phyloP scores from a whole-genome alignment of 1,139 yeast genomes.

The Geotrichum carabidarum region DNA sequence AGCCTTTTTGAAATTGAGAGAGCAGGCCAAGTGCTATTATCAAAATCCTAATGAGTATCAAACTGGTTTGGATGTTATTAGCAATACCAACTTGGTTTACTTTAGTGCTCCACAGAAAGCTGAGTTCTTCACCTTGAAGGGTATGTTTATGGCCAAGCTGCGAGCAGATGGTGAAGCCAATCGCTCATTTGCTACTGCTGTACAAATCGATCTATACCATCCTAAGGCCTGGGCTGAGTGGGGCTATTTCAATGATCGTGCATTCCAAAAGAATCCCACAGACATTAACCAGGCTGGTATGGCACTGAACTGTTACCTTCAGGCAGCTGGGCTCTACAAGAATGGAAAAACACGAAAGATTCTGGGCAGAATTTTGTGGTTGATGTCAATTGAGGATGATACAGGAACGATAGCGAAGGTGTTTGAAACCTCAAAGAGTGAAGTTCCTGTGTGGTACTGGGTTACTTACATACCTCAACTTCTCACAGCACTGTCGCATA shows the following conservation, averaged over 20 bases:
- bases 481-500: constrained; percentile 80
- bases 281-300: constrained; percentile 85
- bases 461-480: constrained; percentile 93
- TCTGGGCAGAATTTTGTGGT: constrained; percentile 87
- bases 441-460: constrained; percentile 99
- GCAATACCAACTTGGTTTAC: constrained; percentile 91
- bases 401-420: constrained; percentile 79
- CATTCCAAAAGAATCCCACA: constrained; percentile 78
- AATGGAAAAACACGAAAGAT: constrained; percentile 85
- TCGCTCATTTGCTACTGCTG: constrained; percentile 96
- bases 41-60: constrained; percentile 82
- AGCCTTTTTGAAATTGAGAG: constrained; percentile 89
- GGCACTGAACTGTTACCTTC: constrained; percentile 92
- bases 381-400: constrained; percentile 83
- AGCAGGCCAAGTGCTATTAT: constrained; percentile 96
- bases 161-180: constrained; percentile 92
- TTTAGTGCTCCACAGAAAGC: constrained; percentile 98
- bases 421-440: constrained; percentile 89
- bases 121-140: constrained; percentile 92
- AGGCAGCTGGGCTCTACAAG: constrained; percentile 94
- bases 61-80: constrained; percentile 93
- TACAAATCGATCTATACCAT: constrained; percentile 84
- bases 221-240: constrained; percentile 99
- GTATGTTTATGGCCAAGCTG: constrained; percentile 91
- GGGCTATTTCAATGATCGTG: constrained; percentile 90